Evolutionary conservation across 140 eudicot species (phyloP).

Genomic region (Cichorium intybus): DNA sequence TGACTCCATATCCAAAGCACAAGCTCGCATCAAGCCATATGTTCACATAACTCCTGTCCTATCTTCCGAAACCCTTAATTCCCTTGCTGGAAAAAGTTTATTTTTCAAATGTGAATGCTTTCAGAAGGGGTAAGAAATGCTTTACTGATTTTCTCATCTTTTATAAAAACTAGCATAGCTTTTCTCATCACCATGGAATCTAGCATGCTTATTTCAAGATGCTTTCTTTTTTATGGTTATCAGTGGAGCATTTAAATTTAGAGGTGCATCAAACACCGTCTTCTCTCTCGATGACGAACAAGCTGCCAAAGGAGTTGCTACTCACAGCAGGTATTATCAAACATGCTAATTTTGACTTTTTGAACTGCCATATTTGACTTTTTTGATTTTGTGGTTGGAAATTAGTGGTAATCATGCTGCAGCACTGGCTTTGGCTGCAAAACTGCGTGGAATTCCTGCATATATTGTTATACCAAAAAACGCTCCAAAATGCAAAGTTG

Average conservation of each 20-base stretch:
- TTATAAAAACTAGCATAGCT: neutral
- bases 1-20: conserved; percentile 73
- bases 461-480: conserved; percentile 81
- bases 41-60: conserved; percentile 74
- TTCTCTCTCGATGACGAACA: conserved; percentile 71
- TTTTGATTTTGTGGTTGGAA: conserved; percentile 8
- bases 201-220: conserved; percentile 3
- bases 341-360: neutral
- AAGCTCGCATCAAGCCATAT: conserved; percentile 53
- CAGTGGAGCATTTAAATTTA: conserved; percentile 95
- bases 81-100: conserved; percentile 66
- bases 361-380: neutral
- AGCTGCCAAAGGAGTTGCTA: conserved; percentile 93
- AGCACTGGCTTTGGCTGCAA: conserved; percentile 94
- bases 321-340: conserved; percentile 85
- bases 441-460: conserved; percentile 84
- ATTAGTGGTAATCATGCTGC: conserved; percentile 99
- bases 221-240: conserved; percentile 25
- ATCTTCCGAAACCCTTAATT: conserved; percentile 77
- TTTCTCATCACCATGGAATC: neutral
- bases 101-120: conserved; percentile 95
- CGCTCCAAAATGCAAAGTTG: conserved; percentile 97
- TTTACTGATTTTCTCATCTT: neutral
- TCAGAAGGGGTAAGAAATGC: conserved; percentile 78
- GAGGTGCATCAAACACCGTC: conserved; percentile 96